phyloP scores from a whole-genome alignment of 108 stramenopile species.

The Nitzschia sp. region DNA sequence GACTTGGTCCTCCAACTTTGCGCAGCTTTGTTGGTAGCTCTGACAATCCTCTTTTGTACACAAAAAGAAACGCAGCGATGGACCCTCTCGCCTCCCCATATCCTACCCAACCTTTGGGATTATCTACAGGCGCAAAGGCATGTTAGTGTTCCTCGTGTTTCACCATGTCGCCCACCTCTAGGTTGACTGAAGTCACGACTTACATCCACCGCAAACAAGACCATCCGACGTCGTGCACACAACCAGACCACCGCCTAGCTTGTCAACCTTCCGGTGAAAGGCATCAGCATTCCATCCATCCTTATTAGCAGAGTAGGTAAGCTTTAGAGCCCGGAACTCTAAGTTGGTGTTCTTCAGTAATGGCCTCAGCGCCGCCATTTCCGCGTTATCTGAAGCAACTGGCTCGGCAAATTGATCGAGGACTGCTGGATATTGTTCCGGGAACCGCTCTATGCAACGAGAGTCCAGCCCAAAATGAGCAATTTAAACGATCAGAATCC shows the following conservation, averaged over 20 bases:
- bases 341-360: constrained; percentile 86
- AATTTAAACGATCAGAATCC: neutral
- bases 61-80: constrained; percentile 85
- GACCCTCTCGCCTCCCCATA: constrained; percentile 84
- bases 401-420: constrained; percentile 72
- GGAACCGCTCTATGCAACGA: constrained; percentile 56
- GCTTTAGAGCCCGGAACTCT: constrained; percentile 60
- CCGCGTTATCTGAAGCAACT: constrained; percentile 59
- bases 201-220: constrained; percentile 71
- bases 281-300: constrained; percentile 75
- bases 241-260: constrained; percentile 58
- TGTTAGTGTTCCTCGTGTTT: neutral
- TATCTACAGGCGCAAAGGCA: constrained; percentile 4
- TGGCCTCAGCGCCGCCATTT: constrained; percentile 71
- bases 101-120: constrained; percentile 70
- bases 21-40: constrained; percentile 63
- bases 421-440: constrained; percentile 86
- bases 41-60: constrained; percentile 34
- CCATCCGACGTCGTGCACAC: constrained; percentile 52
- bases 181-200: neutral
- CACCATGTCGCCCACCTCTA: neutral
- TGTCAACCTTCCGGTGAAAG: constrained; percentile 81
- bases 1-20: constrained; percentile 82
- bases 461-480: constrained; percentile 36
- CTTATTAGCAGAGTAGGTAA: constrained; percentile 78